Base-by-base conservation (phyloP, 148 eudicot genomes). In the Chenopodium berlandieri region DNA sequence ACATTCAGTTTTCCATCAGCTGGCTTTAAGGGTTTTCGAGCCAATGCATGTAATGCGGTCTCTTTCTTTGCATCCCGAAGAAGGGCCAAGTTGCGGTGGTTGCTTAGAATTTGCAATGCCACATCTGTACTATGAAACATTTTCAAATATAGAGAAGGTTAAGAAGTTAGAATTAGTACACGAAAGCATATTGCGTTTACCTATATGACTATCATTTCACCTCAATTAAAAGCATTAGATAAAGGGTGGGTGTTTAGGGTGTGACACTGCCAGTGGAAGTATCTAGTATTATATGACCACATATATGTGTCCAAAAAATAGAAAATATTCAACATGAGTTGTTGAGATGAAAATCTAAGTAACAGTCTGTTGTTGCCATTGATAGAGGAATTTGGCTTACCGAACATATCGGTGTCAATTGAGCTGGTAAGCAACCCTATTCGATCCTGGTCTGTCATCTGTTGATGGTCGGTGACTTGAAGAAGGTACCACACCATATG, bases 401-500 rank as follows among this genome's bases (percentile, higher is more conserved):
- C 86, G 23, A 76, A 84, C 54, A 84, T n/a, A 73, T 84, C 74
- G 17, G 86, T 81, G 11, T 76, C 81, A 12, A 84, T 80, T 27
- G 84, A 64, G 67, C 83, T 48, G 17, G 66, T 81, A 37, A 84
- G 78, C 13, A 84, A 46, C 32, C 73, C 54, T 37, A 84, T 72
- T 14, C 65, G 71, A 34, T 84, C 86, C 31, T 62, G 27, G 17
- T 76, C 81, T 4, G 78, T 76, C 48, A 84, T 25, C 9, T 11
- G 67, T 37, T 58, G 7, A 44, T 79, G 70, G 60, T 77, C 75
- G 22, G 84, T 84, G 2, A 81, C 81, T 0, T 11, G 11, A 62
- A 81, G 75, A 13, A 85, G 87, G 76, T 85, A 82, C 52, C 77
- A n/a, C 6, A 78, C 87, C 84, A 85, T 85, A 23, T 74, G 34